A percentile compares a stretch with the other conserved stretches of the same genome.
Conservation (phyloP, 306 rosid genomes). For the Astragalus membranaceus region DNA sequence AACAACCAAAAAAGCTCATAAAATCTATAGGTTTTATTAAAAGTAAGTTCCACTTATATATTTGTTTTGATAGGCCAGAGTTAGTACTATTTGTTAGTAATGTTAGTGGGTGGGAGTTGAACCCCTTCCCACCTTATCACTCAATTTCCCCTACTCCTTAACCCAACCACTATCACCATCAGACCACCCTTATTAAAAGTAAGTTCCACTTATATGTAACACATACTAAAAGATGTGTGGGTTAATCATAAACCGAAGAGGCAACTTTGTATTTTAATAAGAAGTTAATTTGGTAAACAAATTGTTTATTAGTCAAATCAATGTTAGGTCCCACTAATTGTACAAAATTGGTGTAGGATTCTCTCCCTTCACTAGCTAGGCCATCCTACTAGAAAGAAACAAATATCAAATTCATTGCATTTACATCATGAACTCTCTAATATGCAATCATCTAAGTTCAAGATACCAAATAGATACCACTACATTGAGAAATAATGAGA, state of each 20-base stretch:
- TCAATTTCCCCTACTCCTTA: too few relatives aligned
- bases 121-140: too few relatives aligned
- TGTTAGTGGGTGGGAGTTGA: too few relatives aligned
- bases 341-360: background rate
- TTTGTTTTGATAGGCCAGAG: too few relatives aligned
- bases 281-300: background rate
- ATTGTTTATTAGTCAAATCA: background rate
- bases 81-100: too few relatives aligned
- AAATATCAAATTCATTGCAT: background rate
- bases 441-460: background rate
- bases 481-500: too few relatives aligned
- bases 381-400: background rate
- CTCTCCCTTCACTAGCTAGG: background rate
- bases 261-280: background rate
- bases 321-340: background rate
- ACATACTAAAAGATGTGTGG: background rate
- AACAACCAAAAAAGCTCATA: background rate
- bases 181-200: too few relatives aligned
- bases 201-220: too few relatives aligned
- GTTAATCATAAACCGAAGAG: background rate
- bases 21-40: background rate
- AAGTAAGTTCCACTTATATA: background rate
- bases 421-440: background rate
- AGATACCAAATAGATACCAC: too few relatives aligned
- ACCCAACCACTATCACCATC: too few relatives aligned